phyloP scores from a whole-genome alignment of 2,329 filamentous ascomycete genomes.

The Microdochium trichocladiopsis region DNA sequence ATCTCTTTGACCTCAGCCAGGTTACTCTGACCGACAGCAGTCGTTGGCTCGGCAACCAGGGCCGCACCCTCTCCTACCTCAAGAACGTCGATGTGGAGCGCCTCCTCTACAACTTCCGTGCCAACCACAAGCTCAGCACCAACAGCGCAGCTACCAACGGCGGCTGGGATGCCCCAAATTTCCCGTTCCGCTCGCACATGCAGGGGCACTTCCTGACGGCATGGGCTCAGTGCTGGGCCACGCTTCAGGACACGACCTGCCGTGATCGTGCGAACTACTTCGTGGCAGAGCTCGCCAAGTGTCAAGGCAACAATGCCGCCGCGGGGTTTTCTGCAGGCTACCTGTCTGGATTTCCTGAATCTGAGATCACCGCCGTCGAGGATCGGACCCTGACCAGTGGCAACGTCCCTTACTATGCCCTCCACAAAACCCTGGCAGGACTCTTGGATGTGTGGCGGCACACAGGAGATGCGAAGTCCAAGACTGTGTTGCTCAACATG shows the following conservation, averaged over 20 bases:
- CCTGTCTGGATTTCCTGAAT: conserved; percentile 44
- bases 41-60: conserved; percentile 35
- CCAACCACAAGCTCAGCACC: conserved; percentile 37
- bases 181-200: conserved; percentile 43
- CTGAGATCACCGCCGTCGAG: conserved; percentile 37
- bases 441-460: conserved; percentile 41
- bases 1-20: conserved; percentile 30
- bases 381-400: conserved; percentile 33
- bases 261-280: conserved; percentile 36
- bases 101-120: conserved; percentile 40
- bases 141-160: conserved; percentile 36
- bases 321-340: conserved; percentile 38
- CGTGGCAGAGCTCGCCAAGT: conserved; percentile 38
- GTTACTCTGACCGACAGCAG: conserved; percentile 25
- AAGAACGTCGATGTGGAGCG: conserved; percentile 36
- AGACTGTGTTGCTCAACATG: conserved; percentile 33
- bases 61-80: conserved; percentile 37
- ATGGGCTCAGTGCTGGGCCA: conserved; percentile 41
- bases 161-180: conserved; percentile 46
- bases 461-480: conserved; percentile 32
- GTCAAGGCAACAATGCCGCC: conserved; percentile 39
- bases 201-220: conserved; percentile 44
- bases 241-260: conserved; percentile 32
- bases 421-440: conserved; percentile 47
- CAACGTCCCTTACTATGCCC: conserved; percentile 45